Evolutionary conservation across 371 early-diverging fungal species (phyloP).

Genomic region (Smittium culicis): DNA sequence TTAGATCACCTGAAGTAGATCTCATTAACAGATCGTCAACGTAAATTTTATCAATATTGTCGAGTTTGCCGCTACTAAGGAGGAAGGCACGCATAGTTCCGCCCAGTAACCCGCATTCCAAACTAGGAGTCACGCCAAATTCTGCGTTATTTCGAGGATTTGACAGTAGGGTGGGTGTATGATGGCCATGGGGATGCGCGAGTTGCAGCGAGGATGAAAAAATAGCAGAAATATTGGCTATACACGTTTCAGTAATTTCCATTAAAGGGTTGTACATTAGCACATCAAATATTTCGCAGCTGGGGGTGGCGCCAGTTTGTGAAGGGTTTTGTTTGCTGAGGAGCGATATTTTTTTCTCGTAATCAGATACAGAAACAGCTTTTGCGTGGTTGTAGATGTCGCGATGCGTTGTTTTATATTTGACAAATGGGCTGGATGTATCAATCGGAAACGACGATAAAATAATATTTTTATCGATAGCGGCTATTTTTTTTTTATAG

Average conservation of each 20-base stretch:
- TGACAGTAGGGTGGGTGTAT: no score
- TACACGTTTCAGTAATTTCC: constrained; percentile 42
- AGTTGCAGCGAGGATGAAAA: constrained; percentile 15
- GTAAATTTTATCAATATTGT: background rate
- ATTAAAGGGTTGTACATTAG: constrained; percentile 36
- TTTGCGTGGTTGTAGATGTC: constrained; percentile 34
- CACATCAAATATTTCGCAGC: no score
- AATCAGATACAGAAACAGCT: constrained; percentile 28
- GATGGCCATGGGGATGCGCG: constrained; percentile 15
- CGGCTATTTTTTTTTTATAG: no score
- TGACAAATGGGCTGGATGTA: constrained; percentile 34
- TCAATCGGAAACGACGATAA: no score
- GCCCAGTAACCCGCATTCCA: constrained; percentile 2
- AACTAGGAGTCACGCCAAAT: background rate
- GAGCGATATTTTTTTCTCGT: no score
- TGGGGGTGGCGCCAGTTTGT: no score
- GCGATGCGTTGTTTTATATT: constrained; percentile 43
- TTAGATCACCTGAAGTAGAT: constrained; percentile 11
- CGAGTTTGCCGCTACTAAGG: background rate
- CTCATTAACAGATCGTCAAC: background rate
- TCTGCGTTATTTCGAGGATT: no score
- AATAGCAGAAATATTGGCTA: constrained; percentile 46
- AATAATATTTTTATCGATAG: no score
- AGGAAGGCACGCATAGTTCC: constrained; percentile 5
- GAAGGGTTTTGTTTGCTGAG: no score